phyloP scores from a whole-genome alignment of 495 filamentous ascomycete genomes.

The Astrothelium macrocarpum region DNA sequence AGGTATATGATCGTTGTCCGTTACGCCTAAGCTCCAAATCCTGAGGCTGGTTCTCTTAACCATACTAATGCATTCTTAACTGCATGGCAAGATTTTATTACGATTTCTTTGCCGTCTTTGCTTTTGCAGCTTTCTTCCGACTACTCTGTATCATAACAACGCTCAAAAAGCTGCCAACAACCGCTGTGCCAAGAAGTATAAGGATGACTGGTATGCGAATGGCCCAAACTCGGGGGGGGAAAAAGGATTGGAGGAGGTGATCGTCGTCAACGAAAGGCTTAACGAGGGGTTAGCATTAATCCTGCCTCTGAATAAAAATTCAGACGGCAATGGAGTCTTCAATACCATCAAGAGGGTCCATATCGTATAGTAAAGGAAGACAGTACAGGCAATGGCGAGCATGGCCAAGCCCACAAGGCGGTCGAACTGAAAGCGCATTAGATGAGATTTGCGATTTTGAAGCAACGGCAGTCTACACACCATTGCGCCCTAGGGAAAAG shows the following conservation, averaged over 20 bases:
- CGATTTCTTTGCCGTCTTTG: conserved; percentile 57
- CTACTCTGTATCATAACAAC: conserved; percentile 99
- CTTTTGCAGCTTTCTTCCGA: conserved; percentile 91
- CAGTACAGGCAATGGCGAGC: conserved; percentile 86
- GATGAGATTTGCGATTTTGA: neutral
- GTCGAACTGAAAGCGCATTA: conserved; percentile 59
- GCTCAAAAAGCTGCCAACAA: conserved; percentile 91
- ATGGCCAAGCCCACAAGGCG: conserved; percentile 93
- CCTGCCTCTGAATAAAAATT: too few relatives aligned
- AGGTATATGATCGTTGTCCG: neutral
- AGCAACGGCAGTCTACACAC: neutral
- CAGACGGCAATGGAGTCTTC: conserved; percentile 9
- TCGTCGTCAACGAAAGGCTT: conserved; percentile 92
- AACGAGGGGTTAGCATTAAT: neutral
- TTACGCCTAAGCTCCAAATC: neutral
- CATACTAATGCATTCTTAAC: too few relatives aligned
- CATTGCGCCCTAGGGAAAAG: neutral
- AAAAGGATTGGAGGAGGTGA: conserved; percentile 87
- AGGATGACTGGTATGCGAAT: conserved; percentile 97
- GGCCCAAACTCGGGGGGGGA: conserved; percentile 96
- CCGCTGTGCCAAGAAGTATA: conserved; percentile 79
- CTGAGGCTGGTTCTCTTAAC: too few relatives aligned
- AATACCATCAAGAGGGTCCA: conserved; percentile 95
- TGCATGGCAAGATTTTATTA: too few relatives aligned
- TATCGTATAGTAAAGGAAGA: conserved; percentile 97